Evolutionary conservation across 495 filamentous ascomycete species (phyloP), one percentile per base, ranked within the genome.

Genomic region (Glonium stellatum): DNA sequence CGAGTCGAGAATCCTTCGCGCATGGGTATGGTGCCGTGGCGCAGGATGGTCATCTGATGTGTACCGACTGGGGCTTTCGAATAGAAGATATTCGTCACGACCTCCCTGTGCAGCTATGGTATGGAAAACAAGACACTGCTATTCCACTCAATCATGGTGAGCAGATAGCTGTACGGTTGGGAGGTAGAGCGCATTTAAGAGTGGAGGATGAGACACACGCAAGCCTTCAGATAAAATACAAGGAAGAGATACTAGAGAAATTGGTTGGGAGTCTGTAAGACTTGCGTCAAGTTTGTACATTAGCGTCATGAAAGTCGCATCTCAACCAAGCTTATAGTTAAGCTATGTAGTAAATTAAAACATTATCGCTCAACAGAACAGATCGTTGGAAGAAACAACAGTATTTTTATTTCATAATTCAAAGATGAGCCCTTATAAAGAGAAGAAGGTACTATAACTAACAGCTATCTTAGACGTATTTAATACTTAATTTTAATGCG

Each of bases 21-120:
- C 60, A 67, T 35, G 64, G 64, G 25, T 60, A 36, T 21, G 59
- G 59, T 23, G 63, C 31, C 4, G 15, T 55, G 39, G 4, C 39
- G 19, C 18, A 56, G 36, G 63, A 66, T 61, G 54, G 59, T 2
- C 35, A 36, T 18, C 19, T 56, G 54, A 37, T 59, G 34, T 59
- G 25, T 34, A 46, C 2, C 12, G 49, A 59, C 12, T 62, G 0
- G 13, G 63, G 63, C 1, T 62, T 66, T 31, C 39, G 59, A 19
- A 35, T 66, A 8, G 41, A 56, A 55, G 63, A 59, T 55, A 57
- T 59, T 51, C 23, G 59, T 0, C 4, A 11, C 4, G 63, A 66
- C 15, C 23, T 62, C 19, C 55, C 55, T 0, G 59, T 66, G 39
- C 54, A 53, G 49, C 39, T 66, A 39, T 66, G 63, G 63, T 59